Conservation (phyloP, 2,329 filamentous ascomycete genomes). For the Myriangium duriaei region DNA sequence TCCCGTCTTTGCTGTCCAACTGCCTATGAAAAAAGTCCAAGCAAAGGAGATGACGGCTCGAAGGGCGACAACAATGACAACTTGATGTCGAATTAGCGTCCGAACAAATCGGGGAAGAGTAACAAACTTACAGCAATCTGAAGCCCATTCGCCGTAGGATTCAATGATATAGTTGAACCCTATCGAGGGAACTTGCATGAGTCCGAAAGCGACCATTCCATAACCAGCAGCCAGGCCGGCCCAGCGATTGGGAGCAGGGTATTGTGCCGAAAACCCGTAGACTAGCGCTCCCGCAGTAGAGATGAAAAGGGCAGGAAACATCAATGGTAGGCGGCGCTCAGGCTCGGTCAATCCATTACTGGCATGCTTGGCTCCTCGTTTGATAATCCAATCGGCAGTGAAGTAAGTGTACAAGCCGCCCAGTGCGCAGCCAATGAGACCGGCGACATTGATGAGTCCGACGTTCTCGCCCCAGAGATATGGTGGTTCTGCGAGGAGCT, state of each 20-base stretch:
- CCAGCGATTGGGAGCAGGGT: conserved; percentile 25
- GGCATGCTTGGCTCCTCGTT: conserved; percentile 25
- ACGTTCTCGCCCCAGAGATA: conserved; percentile 30
- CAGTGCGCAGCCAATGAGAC: conserved; percentile 25
- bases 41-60: conserved; percentile 40
- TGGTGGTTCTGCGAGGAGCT: conserved; percentile 26
- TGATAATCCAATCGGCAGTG: conserved; percentile 26
- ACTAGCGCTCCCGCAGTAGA: conserved; percentile 26
- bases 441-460: conserved; percentile 28
- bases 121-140: conserved; percentile 32
- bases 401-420: conserved; percentile 28
- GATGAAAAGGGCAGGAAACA: conserved; percentile 27
- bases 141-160: conserved; percentile 17
- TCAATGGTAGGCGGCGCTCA: conserved; percentile 27
- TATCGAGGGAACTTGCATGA: conserved; percentile 31
- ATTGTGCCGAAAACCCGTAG: conserved; percentile 30
- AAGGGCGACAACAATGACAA: conserved; percentile 40
- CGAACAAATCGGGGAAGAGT: not conserved
- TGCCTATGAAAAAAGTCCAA: conserved; percentile 42
- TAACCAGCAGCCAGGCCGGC: conserved; percentile 28
- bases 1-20: conserved; percentile 35
- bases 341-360: conserved; percentile 28
- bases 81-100: not conserved
- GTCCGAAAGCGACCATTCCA: conserved; percentile 29
- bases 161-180: conserved; percentile 33